Base-by-base conservation (phyloP, 257 asterid species). In the Solanum chmielewskii region DNA sequence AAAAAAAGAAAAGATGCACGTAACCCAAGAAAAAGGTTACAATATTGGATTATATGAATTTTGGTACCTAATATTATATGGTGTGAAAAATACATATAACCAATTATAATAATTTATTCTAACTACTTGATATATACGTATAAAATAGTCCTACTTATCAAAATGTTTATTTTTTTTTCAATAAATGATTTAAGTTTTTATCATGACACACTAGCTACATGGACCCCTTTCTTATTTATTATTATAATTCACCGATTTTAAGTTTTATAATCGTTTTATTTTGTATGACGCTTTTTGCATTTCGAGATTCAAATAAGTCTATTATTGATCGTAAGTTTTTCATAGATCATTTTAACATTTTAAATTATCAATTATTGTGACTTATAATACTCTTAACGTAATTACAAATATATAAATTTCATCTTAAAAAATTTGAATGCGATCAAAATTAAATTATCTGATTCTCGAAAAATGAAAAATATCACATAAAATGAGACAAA, bases 251-350 rank as follows among this genome's bases (percentile, higher is more conserved):
- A 41, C 0, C 11, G 3, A 9, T 41, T n/a, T 62, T 4, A 62
- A n/a, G 7, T n/a, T n/a, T n/a, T n/a, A n/a, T n/a, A n/a, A n/a
- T 6, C 1, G 7, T 37, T 7, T 37, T 5, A 37, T 37, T 35
- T 37, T 37, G 6, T 37, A 6, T 1, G 39, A 37, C 7, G 0
- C 0, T 37, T 37, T 37, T 37, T 2, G 0, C 0, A 37, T 37
- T 37, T 37, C 2, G 39, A 37, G 1, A 37, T 37, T 37, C 7
- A 37, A 37, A 37, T 0, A 6, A 37, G 0, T 37, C 7, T 37
- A 37, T 37, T 5, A 6, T 35, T 35, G 1, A 37, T 0, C 1
- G 39, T 37, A 37, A 37, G 7, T 37, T 37, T 37, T 37, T 37
- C 2, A 37, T 37, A 37, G 0, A 37, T 1, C 7, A 0, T 37